Conservation (phyloP, 73 alveolate species). For the Tetrahymena thermophila region DNA sequence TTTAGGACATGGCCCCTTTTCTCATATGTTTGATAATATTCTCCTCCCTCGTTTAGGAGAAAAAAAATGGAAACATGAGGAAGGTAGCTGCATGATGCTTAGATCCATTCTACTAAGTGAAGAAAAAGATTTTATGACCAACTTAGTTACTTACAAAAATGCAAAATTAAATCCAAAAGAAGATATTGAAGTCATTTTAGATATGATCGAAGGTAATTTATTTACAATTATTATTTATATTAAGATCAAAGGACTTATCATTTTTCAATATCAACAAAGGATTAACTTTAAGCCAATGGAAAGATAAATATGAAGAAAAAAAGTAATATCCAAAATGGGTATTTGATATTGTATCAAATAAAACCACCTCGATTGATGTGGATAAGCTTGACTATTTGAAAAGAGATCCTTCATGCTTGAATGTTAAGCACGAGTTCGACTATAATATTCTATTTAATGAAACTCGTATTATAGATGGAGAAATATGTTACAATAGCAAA, state of each 20-base stretch:
- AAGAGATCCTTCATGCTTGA: constrained; percentile 80
- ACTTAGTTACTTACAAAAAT: constrained; percentile 41
- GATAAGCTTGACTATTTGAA: constrained; percentile 83
- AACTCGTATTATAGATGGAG: constrained; percentile 62
- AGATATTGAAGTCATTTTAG: constrained; percentile 10
- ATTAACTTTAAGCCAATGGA: not conserved
- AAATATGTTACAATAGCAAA: constrained; percentile 67
- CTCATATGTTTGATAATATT: constrained; percentile 73
- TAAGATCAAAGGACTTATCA: too few relatives aligned
- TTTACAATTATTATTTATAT: too few relatives aligned
- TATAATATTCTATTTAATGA: constrained; percentile 52
- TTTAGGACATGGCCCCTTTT: constrained; percentile 87
- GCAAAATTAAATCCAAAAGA: constrained; percentile 49
- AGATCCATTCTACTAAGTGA: constrained; percentile 59
- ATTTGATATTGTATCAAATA: constrained; percentile 82
- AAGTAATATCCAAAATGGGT: constrained; percentile 52
- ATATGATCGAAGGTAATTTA: constrained; percentile 20
- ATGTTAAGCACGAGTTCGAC: constrained; percentile 58
- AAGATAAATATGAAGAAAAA: not conserved
- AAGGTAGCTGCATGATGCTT: constrained; percentile 69
- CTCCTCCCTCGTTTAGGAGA: constrained; percentile 42
- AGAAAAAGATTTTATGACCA: constrained; percentile 54
- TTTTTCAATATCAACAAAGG: not conserved
- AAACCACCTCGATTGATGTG: constrained; percentile 77
- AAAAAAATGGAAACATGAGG: constrained; percentile 76